Conservation (phyloP, 2,329 filamentous ascomycete genomes). For the Fusarium vanettenii region DNA sequence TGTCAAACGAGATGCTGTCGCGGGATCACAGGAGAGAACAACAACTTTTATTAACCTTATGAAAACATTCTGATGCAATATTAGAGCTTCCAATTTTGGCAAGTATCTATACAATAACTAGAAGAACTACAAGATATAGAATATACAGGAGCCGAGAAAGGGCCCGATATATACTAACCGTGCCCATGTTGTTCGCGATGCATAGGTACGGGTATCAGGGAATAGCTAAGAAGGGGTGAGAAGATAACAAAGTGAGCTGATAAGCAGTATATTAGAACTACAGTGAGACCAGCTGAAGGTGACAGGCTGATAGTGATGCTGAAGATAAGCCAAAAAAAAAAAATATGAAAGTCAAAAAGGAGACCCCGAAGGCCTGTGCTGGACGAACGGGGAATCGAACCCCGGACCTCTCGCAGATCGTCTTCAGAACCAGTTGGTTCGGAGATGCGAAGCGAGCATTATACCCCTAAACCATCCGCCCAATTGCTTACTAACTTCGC, state of each 20-base stretch:
- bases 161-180: background rate
- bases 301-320: background rate
- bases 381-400: constrained; percentile 1
- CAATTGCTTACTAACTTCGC: background rate
- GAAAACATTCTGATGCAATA: background rate
- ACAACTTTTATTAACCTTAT: background rate
- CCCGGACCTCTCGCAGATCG: background rate
- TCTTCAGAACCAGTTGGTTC: background rate
- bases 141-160: background rate
- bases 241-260: background rate
- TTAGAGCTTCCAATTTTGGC: background rate
- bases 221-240: background rate
- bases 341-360: background rate
- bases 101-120: background rate
- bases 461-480: background rate
- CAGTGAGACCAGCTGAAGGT: too few relatives aligned
- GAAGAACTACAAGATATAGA: background rate
- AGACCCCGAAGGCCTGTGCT: background rate
- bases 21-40: background rate
- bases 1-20: too few relatives aligned
- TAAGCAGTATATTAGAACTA: background rate
- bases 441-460: background rate
- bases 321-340: background rate
- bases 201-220: too few relatives aligned
- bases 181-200: background rate